Evolutionary conservation across 2,329 filamentous ascomycete genomes (phyloP), one percentile per base, ranked within the genome.

Genomic region (Sarocladium brachiariae): DNA sequence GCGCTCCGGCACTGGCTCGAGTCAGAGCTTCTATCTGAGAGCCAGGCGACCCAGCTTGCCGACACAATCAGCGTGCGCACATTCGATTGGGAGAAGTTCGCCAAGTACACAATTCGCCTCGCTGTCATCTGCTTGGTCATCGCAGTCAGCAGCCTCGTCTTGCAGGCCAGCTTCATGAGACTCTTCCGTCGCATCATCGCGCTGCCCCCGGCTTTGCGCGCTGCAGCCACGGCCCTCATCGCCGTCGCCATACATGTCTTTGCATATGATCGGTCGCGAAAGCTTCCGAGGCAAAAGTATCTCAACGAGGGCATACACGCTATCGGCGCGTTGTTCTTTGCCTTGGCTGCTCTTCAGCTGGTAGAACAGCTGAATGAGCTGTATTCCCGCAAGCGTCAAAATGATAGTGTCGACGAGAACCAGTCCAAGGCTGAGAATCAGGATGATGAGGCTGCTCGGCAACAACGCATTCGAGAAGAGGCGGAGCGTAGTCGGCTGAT

Each of bases 21-120:
- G 19, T 31, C 46, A 30, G 30, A 50, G 13, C 16, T 31, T 2
- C 35, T 52, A 4, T 52, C 51, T 13, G 23, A 39, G 23, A 45
- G 27, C 24, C 35, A 49, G 27, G 51, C 51, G 19, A 27, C 45
- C 8, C 34, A 25, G 24, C 51, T 52, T 7, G 33, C 47, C n/a
- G 35, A 49, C 16, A 50, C 51, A 2, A 37, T 52, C 47, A 16
- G n/a, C 2, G 25, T 50, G 7, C 51, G 48, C 23, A 31, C 45
- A 2, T 52, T 52, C 25, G 51, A 52, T 30, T 52, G 51, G 51
- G 35, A 50, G 21, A 52, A 30, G 31, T 50, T 52, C 23, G 46
- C 51, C 14, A 52, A 52, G 21, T 52, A 52, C 37, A 23, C 51
- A 14, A 24, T 52, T n/a, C 51, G 51, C 16, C 47, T 52, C 10